phyloP scores from a whole-genome alignment of 495 filamentous ascomycete species.

The Apodospora peruviana region DNA sequence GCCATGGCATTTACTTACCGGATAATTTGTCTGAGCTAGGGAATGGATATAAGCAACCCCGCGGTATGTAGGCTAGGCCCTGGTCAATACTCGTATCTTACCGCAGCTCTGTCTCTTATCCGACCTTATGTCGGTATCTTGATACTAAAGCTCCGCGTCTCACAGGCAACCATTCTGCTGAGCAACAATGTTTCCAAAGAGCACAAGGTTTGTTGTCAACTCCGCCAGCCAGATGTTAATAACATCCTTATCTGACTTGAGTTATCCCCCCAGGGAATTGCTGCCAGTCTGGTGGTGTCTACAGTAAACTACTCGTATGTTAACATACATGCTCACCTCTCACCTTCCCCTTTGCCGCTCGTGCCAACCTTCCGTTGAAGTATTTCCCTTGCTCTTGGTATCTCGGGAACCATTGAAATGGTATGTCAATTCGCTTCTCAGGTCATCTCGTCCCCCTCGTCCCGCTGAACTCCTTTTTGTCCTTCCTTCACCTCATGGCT shows the following conservation, averaged over 20 bases:
- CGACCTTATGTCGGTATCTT: neutral
- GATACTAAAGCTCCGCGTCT: slow-evolving; percentile 4
- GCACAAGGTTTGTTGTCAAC: slow-evolving; percentile 36
- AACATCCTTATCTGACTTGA: neutral
- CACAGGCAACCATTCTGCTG: slow-evolving; percentile 46
- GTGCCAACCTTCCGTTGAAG: neutral
- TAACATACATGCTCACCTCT: neutral
- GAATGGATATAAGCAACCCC: slow-evolving; percentile 44
- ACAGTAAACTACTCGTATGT: slow-evolving; percentile 35
- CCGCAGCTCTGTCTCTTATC: neutral
- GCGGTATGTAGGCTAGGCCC: slow-evolving; percentile 7
- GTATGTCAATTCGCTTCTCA: too few relatives aligned
- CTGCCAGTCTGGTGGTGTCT: slow-evolving; percentile 36
- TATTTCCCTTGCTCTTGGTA: slow-evolving; percentile 40
- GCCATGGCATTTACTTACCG: neutral
- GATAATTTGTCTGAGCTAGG: neutral
- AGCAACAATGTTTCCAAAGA: slow-evolving; percentile 50
- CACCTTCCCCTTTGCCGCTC: neutral
- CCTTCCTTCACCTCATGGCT: neutral
- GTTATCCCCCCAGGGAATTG: slow-evolving; percentile 36
- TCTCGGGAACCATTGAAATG: slow-evolving; percentile 38
- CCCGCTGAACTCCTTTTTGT: neutral
- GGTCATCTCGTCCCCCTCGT: too few relatives aligned
- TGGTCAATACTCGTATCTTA: neutral
- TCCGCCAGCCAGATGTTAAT: neutral